Base-by-base conservation (phyloP, 2,329 filamentous ascomycete species). In the Endoconidiophora polonica region DNA sequence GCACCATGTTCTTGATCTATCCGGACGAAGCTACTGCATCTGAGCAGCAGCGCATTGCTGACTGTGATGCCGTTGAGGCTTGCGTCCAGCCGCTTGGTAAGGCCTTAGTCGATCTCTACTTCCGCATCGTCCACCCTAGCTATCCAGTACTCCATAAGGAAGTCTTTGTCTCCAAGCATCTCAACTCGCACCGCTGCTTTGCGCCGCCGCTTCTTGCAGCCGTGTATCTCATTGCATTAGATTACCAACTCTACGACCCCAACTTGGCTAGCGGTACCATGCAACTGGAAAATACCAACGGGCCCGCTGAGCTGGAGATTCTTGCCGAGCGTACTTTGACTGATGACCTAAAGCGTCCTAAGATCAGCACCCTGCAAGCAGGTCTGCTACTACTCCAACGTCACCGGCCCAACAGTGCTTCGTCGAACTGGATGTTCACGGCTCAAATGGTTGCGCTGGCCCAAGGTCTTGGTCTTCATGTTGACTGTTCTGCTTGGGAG, bases 71-170 rank as follows among this genome's bases (percentile, higher is more conserved):
- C 26, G 72, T 83, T 50, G 78, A 83, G 59, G 68, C 48, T 3
- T 54, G 52, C 10, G 52, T 54, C 41, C 44, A 45, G 23, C 70
- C 73, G 5, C 70, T 79, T 58, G 76, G 76, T 7, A 67, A 68
- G 52, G 68, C 69, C 36, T 62, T 80, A 49, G 68, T 81, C 54
- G 72, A 74, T 53, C 64, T 79, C 39, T 80, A 77, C 62, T 79
- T 79, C 57, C 61, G 68, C 26, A 69, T 72, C 42, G 65, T 72
- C 16, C 72, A 74, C 52, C 72, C 71, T 1, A 67, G 65, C 53
- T 74, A 71, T 56, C 72, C 72, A 1, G 66, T 74, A 43, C 58
- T 72, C 2, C 68, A 74, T 57, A 74, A 74, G 56, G 67, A 67
- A 38, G 69, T 71, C 5, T 75, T 70, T 52, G 58, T 74, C 16